phyloP scores from a whole-genome alignment of 805 yeast species.

The Barnettozyma botsteinii region DNA sequence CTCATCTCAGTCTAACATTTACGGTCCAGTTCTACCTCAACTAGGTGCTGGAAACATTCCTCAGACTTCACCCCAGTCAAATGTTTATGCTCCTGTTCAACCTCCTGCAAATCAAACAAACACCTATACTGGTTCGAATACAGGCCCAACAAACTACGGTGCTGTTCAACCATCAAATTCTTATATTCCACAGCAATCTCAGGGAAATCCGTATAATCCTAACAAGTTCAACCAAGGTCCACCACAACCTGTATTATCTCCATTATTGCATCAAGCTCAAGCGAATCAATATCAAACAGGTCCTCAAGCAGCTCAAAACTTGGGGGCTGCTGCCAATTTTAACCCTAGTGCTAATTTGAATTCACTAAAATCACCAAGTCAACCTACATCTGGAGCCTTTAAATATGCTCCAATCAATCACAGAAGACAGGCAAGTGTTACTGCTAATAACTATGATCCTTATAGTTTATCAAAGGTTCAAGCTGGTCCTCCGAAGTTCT shows the following conservation, averaged over 20 bases:
- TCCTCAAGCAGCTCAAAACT: not conserved
- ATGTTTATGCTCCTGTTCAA: not conserved
- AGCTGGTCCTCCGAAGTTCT: not conserved
- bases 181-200: not conserved
- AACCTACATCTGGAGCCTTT: slow-evolving; percentile 23
- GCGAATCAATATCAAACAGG: not conserved
- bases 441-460: slow-evolving; percentile 27
- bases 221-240: not conserved
- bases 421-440: slow-evolving; percentile 24
- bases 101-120: not conserved
- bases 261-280: slow-evolving; percentile 7
- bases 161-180: not conserved
- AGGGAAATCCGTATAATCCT: slow-evolving; percentile 26
- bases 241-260: slow-evolving; percentile 11
- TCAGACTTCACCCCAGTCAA: too few relatives aligned
- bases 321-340: not conserved
- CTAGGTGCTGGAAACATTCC: not conserved
- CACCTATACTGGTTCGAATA: too few relatives aligned
- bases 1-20: not conserved
- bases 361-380: slow-evolving; percentile 13
- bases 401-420: slow-evolving; percentile 36
- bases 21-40: not conserved
- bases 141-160: too few relatives aligned
- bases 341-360: not conserved
- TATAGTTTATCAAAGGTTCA: slow-evolving; percentile 16